phyloP scores from a whole-genome alignment of 2,329 filamentous ascomycete genomes.

The Botrytis cinerea region DNA sequence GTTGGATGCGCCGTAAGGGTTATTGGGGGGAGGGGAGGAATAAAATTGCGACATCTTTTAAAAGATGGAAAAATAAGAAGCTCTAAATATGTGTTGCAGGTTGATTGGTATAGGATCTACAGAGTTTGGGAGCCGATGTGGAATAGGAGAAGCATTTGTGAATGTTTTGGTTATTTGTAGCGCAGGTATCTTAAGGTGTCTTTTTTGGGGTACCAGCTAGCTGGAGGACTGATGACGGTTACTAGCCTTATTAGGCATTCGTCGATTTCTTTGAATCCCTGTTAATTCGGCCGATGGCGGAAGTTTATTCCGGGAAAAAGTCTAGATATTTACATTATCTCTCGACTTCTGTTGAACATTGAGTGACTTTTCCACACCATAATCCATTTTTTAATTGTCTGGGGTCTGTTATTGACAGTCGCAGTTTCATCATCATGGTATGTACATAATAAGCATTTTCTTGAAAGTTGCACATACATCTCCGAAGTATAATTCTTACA shows the following conservation, averaged over 20 bases:
- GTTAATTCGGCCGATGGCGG: not conserved
- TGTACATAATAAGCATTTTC: not conserved
- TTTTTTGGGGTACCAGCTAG: slow-evolving; percentile 18
- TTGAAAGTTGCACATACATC: not conserved
- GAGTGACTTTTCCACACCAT: not conserved
- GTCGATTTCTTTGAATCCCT: not conserved
- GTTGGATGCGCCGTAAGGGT: slow-evolving; percentile 35
- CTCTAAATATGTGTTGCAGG: not conserved
- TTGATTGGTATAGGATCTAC: not conserved
- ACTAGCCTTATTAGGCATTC: slow-evolving; percentile 18
- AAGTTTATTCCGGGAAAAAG: slow-evolving; percentile 24
- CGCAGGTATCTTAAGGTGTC: slow-evolving; percentile 19
- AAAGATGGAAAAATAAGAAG: too few species aligned
- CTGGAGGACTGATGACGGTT: slow-evolving; percentile 11
- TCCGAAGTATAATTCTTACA: not conserved
- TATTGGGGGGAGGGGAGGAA: slow-evolving; percentile 38
- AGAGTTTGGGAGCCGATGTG: slow-evolving; percentile 5
- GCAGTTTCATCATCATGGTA: slow-evolving; percentile 11
- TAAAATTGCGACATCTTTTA: slow-evolving; percentile 39
- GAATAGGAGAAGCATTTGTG: slow-evolving; percentile 21
- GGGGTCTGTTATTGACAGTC: not conserved
- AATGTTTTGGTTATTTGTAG: slow-evolving; percentile 14
- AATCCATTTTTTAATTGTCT: not conserved
- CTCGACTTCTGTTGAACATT: slow-evolving; percentile 9
- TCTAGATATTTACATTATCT: slow-evolving; percentile 13